phyloP scores from a whole-genome alignment of 2,329 filamentous ascomycete species.

The Macroventuria anomochaeta region DNA sequence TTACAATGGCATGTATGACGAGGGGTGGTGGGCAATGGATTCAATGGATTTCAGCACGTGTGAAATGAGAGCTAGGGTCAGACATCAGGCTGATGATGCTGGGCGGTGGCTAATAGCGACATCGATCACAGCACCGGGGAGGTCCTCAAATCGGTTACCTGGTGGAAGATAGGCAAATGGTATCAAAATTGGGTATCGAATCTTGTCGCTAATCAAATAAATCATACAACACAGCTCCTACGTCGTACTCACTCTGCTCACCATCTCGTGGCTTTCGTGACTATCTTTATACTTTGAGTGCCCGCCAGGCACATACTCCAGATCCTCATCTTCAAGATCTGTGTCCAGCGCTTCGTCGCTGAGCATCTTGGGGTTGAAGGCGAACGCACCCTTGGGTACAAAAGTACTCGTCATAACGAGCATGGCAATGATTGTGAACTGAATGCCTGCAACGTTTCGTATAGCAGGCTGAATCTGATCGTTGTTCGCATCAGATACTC shows the following conservation, averaged over 20 bases:
- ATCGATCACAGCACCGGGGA: neutral
- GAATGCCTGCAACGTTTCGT: constrained; percentile 55
- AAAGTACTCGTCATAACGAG: constrained; percentile 56
- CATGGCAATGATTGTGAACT: constrained; percentile 54
- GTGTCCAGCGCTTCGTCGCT: constrained; percentile 49
- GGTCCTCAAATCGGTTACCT: neutral
- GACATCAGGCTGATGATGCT: constrained; percentile 3
- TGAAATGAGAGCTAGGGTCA: neutral
- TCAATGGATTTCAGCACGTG: neutral
- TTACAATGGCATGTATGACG: constrained; percentile 7
- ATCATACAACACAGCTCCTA: neutral
- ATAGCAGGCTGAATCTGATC: constrained; percentile 53
- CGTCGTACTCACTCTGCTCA: constrained; percentile 29
- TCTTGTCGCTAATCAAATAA: neutral
- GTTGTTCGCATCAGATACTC: constrained; percentile 46
- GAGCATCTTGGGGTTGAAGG: constrained; percentile 55
- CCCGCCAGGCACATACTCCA: constrained; percentile 31
- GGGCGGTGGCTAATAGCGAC: neutral
- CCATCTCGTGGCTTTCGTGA: constrained; percentile 33
- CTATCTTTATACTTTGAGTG: constrained; percentile 28
- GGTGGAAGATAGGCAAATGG: neutral
- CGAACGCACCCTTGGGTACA: constrained; percentile 54
- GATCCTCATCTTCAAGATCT: constrained; percentile 36
- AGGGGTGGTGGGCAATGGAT: neutral
- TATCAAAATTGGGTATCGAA: neutral